phyloP scores from a whole-genome alignment of 2,329 filamentous ascomycete genomes.

The Aspergillus phoenicis region DNA sequence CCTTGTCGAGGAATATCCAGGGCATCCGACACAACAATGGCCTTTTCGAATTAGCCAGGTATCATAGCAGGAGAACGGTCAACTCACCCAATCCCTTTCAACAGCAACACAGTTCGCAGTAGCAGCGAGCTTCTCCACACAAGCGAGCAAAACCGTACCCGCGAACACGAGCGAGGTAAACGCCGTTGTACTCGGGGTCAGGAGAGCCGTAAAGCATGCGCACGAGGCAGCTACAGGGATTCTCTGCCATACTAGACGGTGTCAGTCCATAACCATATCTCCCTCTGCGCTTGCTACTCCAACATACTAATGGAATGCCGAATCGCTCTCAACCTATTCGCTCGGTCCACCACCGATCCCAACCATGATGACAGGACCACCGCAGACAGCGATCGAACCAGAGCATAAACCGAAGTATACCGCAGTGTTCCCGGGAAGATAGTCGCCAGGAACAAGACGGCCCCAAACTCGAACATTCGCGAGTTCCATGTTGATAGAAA shows the following conservation, averaged over 20 bases:
- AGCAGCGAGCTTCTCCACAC: constrained; percentile 68
- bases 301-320: constrained; percentile 51
- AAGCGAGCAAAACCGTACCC: constrained; percentile 58
- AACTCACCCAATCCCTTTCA: constrained; percentile 67
- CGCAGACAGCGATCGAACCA: constrained; percentile 61
- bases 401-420: constrained; percentile 69
- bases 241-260: constrained; percentile 37
- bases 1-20: constrained; percentile 46
- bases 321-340: constrained; percentile 55
- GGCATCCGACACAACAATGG: constrained; percentile 35
- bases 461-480: constrained; percentile 65
- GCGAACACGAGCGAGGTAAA: constrained; percentile 32
- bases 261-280: not conserved
- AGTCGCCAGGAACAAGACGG: constrained; percentile 60
- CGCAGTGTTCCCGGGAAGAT: constrained; percentile 63
- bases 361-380: constrained; percentile 62
- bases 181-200: constrained; percentile 12
- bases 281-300: not conserved
- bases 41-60: constrained; percentile 21
- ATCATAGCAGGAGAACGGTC: not conserved
- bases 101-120: constrained; percentile 69
- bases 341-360: constrained; percentile 61
- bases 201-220: constrained; percentile 47
- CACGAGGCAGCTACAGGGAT: constrained; percentile 53
- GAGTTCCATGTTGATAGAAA: constrained; percentile 67